phyloP scores from a whole-genome alignment of 2,329 filamentous ascomycete genomes.

The Pestalotiopsis sp. region DNA sequence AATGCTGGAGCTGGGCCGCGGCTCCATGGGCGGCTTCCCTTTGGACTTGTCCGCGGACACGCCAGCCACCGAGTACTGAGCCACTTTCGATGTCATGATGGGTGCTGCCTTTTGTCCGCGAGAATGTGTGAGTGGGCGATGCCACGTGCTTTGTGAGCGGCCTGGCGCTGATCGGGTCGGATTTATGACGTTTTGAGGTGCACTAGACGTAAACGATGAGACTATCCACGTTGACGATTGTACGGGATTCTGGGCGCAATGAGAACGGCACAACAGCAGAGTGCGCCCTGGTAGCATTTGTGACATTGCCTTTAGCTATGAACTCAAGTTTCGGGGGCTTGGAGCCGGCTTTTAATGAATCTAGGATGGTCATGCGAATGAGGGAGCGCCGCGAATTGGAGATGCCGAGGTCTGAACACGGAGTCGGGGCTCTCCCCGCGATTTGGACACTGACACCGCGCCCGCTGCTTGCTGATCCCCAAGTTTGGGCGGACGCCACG shows the following conservation, averaged over 20 bases:
- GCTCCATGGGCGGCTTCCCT: slow-evolving; percentile 35
- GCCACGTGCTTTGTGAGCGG: neutral
- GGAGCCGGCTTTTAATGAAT: neutral
- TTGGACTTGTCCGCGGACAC: slow-evolving; percentile 20
- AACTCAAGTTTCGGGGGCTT: neutral
- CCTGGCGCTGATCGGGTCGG: neutral
- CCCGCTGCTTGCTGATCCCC: neutral
- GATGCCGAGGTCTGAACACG: slow-evolving; percentile 3
- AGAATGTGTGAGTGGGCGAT: neutral
- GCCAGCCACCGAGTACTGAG: slow-evolving; percentile 8
- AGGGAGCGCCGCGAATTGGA: slow-evolving; percentile 1
- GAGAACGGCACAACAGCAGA: neutral
- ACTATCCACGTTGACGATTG: neutral
- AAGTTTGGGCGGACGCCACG: neutral
- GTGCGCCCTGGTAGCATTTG: neutral
- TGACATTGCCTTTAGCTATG: neutral
- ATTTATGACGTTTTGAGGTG: neutral
- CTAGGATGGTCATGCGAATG: neutral
- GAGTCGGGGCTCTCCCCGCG: slow-evolving; percentile 5
- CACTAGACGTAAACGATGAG: neutral
- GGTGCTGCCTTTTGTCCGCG: neutral
- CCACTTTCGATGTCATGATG: neutral
- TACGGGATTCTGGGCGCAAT: neutral
- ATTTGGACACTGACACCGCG: neutral
- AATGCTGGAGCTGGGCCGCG: slow-evolving; percentile 58